Conservation (phyloP, 2,329 filamentous ascomycete species). For the Amauroascus verrucosus region DNA sequence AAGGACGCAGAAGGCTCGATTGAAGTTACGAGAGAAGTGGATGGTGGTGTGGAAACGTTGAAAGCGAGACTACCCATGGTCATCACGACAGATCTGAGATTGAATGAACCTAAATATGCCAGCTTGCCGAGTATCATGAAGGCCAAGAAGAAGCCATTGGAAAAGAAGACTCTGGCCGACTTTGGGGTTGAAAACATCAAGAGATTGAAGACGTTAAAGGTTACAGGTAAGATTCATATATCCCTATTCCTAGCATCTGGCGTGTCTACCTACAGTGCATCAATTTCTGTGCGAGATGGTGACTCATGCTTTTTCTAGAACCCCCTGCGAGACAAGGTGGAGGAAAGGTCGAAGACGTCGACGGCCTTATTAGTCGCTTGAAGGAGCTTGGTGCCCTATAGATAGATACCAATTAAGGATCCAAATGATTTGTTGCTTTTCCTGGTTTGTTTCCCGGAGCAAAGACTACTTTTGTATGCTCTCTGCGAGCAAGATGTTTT, state of each 20-base stretch:
- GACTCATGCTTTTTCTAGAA: conserved; percentile 44
- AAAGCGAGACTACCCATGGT: conserved; percentile 78
- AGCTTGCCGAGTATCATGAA: conserved; percentile 99
- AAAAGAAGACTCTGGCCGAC: conserved; percentile 80
- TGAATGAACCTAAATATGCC: conserved; percentile 93
- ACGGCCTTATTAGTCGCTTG: conserved; percentile 83
- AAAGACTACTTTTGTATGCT: conserved; percentile 3
- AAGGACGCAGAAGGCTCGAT: conserved; percentile 56
- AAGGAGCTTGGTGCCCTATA: conserved; percentile 92
- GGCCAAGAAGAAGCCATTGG: conserved; percentile 98
- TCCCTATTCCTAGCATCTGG: background rate
- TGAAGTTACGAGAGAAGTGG: conserved; percentile 80
- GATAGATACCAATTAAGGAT: conserved; percentile 11
- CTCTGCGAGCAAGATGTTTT: background rate
- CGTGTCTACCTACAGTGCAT: background rate
- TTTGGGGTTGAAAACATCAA: conserved; percentile 64
- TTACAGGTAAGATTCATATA: conserved; percentile 50
- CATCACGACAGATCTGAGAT: conserved; percentile 83
- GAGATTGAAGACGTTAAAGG: conserved; percentile 81
- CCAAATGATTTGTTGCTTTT: background rate
- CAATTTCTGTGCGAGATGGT: background rate
- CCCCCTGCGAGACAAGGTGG: conserved; percentile 80
- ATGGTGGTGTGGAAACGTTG: conserved; percentile 88
- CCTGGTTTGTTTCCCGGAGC: conserved; percentile 1
- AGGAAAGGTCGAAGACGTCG: conserved; percentile 94